These are phyloP conservation scores for Asterella californica DNA, from an alignment of 225 moss, liverwort and hornwort species.

Conservation along the genomic window DNA sequence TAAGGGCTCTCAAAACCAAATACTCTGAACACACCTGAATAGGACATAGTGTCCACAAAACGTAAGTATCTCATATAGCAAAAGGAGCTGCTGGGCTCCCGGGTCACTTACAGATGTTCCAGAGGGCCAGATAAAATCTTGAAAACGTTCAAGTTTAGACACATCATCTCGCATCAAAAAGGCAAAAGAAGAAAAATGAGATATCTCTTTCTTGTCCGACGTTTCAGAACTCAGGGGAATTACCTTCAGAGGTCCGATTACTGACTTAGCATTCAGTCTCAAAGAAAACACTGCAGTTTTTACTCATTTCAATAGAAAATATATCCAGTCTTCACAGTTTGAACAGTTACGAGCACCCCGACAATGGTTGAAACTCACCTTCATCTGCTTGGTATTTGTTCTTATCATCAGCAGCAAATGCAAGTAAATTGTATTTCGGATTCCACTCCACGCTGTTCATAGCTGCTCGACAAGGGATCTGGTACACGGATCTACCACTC, in stretches of 20 bases:
- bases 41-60: not conserved
- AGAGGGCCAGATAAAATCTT: not conserved
- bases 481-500: constrained; percentile 75
- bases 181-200: too few relatives aligned
- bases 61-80: not conserved
- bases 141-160: too few relatives aligned
- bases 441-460: constrained; percentile 99
- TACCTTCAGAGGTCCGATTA: too few relatives aligned
- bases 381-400: constrained; percentile 99
- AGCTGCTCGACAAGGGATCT: constrained; percentile 98
- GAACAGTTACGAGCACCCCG: not conserved
- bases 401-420: constrained; percentile 98
- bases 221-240: too few relatives aligned
- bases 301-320: too few relatives aligned
- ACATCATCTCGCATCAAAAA: too few relatives aligned
- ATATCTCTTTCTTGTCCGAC: too few relatives aligned
- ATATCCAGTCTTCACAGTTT: too few relatives aligned
- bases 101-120: not conserved
- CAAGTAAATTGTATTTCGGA: constrained; percentile 89
- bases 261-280: too few relatives aligned
- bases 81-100: not conserved
- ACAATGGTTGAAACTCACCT: constrained; percentile 35
- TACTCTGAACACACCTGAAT: constrained; percentile 21
- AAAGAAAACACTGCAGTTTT: too few relatives aligned
- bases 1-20: constrained; percentile 14